Evolutionary conservation across 768 basidiomycete genomes (phyloP).

Genomic region (Leccinum broughii): DNA sequence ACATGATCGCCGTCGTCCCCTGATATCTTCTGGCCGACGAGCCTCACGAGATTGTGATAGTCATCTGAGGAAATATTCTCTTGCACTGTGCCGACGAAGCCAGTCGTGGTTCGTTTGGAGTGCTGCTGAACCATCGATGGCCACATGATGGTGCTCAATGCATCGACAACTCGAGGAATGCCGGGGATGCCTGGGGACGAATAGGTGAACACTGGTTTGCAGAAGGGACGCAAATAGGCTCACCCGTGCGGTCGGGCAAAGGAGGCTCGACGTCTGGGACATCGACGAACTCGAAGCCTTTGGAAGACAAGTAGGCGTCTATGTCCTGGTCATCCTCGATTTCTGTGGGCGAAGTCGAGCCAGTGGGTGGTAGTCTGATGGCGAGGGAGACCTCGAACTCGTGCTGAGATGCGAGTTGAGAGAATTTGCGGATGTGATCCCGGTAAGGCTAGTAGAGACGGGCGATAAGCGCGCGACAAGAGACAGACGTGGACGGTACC

Average conservation of each 20-base stretch:
- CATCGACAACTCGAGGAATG: conserved; percentile 71
- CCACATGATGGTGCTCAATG: conserved; percentile 88
- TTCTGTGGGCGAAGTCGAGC: conserved; percentile 22
- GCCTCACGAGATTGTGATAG: conserved; percentile 23
- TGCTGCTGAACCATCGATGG: conserved; percentile 58
- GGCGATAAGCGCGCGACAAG: conserved; percentile 4
- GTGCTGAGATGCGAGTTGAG: conserved; percentile 46
- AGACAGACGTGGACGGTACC: conserved; percentile 37
- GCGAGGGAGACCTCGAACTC: conserved; percentile 75
- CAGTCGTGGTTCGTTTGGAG: conserved; percentile 4
- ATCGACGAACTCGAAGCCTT: conserved; percentile 80
- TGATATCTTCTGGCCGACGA: conserved; percentile 24
- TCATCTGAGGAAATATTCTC: conserved; percentile 14
- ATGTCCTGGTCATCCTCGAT: conserved; percentile 53
- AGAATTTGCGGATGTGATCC: conserved; percentile 52
- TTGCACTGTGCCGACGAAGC: not conserved
- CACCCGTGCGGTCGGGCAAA: conserved; percentile 20
- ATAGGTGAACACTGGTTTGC: not conserved
- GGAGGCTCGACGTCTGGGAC: conserved; percentile 12
- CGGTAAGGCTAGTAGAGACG: conserved; percentile 54
- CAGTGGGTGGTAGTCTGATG: conserved; percentile 47
- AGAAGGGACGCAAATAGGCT: not conserved
- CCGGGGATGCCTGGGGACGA: conserved; percentile 45
- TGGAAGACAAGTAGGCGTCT: conserved; percentile 64
- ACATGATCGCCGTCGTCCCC: conserved; percentile 36